These are phyloP conservation scores for Cercospora sp. DNA, from an alignment of 2,329 filamentous ascomycete species.

Conservation along the genomic window DNA sequence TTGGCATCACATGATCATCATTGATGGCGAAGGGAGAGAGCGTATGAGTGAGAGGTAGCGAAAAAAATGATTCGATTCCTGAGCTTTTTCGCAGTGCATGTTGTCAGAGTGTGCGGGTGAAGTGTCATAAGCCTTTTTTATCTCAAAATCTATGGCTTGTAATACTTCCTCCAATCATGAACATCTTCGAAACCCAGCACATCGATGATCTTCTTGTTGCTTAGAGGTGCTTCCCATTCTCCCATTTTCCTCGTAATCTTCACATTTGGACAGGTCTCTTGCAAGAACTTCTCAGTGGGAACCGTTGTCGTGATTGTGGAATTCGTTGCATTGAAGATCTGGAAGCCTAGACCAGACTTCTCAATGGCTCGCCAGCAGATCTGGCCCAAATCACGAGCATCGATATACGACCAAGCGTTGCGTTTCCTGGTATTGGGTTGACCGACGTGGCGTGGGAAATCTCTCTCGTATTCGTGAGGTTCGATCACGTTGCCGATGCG, in stretches of 20 bases:
- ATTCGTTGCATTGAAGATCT: slow-evolving; percentile 66
- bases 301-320: slow-evolving; percentile 58
- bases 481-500: slow-evolving; percentile 63
- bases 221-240: slow-evolving; percentile 60
- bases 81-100: not conserved
- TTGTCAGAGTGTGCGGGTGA: no score
- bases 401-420: slow-evolving; percentile 65
- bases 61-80: not conserved
- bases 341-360: slow-evolving; percentile 59
- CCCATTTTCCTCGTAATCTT: slow-evolving; percentile 58
- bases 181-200: slow-evolving; percentile 60
- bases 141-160: slow-evolving; percentile 31
- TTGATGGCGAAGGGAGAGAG: not conserved
- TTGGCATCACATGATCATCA: no score
- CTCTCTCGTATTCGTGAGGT: slow-evolving; percentile 59
- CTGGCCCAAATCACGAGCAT: slow-evolving; percentile 61
- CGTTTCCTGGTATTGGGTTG: slow-evolving; percentile 54
- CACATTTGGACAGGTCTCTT: slow-evolving; percentile 51
- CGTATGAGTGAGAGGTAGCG: not conserved
- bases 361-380: slow-evolving; percentile 58
- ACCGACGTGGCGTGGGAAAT: slow-evolving; percentile 44
- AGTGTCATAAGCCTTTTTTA: no score
- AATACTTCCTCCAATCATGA: slow-evolving; percentile 58
- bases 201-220: slow-evolving; percentile 60
- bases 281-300: slow-evolving; percentile 55